These are phyloP conservation scores for Fraxinus sp. DNA, from an alignment of 305 asterid genomes.

Conservation along the genomic window DNA sequence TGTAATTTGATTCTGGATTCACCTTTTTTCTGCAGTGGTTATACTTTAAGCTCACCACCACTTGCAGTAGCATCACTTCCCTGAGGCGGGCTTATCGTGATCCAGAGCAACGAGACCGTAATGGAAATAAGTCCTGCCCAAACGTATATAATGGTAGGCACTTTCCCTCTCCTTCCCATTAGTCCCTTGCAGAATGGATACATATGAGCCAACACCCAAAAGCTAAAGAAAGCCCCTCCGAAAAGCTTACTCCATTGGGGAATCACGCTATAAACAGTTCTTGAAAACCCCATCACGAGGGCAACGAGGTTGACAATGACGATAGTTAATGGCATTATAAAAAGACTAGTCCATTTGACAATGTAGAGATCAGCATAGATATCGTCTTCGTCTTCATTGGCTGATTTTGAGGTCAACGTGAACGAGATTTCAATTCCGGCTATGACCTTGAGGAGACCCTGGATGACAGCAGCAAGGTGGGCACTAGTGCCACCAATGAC, in stretches of 20 bases:
- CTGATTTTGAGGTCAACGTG: conserved; percentile 71
- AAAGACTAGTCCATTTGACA: conserved; percentile 84
- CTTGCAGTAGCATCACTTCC: conserved; percentile 20
- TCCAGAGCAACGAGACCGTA: conserved; percentile 79
- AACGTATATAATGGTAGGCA: conserved; percentile 78
- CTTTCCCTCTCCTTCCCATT: conserved; percentile 87
- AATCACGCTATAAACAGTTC: conserved; percentile 72
- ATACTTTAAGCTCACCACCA: conserved; percentile 21
- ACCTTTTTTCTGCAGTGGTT: conserved; percentile 3
- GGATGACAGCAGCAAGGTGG: conserved; percentile 78
- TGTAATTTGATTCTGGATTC: background rate
- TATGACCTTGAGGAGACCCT: conserved; percentile 76
- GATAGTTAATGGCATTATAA: conserved; percentile 67
- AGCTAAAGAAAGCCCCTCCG: conserved; percentile 85
- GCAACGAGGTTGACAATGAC: conserved; percentile 56
- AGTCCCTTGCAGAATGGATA: conserved; percentile 81
- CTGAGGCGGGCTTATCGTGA: conserved; percentile 57
- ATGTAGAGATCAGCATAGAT: conserved; percentile 71
- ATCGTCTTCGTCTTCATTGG: conserved; percentile 76
- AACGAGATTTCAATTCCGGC: conserved; percentile 92
- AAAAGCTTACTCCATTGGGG: conserved; percentile 90
- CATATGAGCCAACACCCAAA: conserved; percentile 88
- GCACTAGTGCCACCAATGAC: conserved; percentile 91
- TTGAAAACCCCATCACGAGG: conserved; percentile 62
- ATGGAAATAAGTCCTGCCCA: conserved; percentile 84